A percentile compares a stretch with the other conserved stretches of the same genome.
phyloP scores from a whole-genome alignment of 1,284 basidiomycete genomes.

The Trichosporon sp. region DNA sequence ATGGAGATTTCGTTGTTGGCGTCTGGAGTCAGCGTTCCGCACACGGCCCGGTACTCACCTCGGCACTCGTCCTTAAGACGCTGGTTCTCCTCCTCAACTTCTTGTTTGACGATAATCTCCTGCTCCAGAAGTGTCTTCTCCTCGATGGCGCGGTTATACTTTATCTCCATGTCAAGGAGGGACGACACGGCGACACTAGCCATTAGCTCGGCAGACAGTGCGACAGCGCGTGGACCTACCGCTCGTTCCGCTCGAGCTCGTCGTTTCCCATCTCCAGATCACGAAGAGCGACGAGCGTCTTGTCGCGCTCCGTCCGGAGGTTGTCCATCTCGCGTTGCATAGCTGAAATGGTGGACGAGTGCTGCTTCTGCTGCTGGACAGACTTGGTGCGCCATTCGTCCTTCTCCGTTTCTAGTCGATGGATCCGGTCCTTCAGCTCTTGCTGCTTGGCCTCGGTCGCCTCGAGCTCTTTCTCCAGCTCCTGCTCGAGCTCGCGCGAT shows the following conservation, averaged over 20 bases:
- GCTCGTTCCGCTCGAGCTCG: slow-evolving; percentile 85
- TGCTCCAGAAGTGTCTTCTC: slow-evolving; percentile 96
- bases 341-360: slow-evolving; percentile 68
- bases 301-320: slow-evolving; percentile 69
- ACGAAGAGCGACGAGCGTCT: slow-evolving; percentile 70
- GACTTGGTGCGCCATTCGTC: slow-evolving; percentile 88
- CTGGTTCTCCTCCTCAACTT: slow-evolving; percentile 85
- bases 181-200: slow-evolving; percentile 75
- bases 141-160: slow-evolving; percentile 86
- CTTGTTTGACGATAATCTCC: slow-evolving; percentile 87
- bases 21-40: slow-evolving; percentile 22
- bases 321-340: slow-evolving; percentile 72
- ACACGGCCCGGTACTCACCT: slow-evolving; percentile 56
- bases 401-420: slow-evolving; percentile 69
- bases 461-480: slow-evolving; percentile 81
- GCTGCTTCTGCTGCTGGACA: slow-evolving; percentile 78
- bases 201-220: neutral
- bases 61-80: slow-evolving; percentile 86
- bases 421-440: slow-evolving; percentile 70
- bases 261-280: slow-evolving; percentile 95
- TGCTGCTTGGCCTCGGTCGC: slow-evolving; percentile 79
- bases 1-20: slow-evolving; percentile 78
- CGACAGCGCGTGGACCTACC: slow-evolving; percentile 44
- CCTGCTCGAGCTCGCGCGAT: slow-evolving; percentile 88
- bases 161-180: slow-evolving; percentile 82